phyloP scores from a whole-genome alignment of 2,329 filamentous ascomycete species.

The Fusarium staphyleae region DNA sequence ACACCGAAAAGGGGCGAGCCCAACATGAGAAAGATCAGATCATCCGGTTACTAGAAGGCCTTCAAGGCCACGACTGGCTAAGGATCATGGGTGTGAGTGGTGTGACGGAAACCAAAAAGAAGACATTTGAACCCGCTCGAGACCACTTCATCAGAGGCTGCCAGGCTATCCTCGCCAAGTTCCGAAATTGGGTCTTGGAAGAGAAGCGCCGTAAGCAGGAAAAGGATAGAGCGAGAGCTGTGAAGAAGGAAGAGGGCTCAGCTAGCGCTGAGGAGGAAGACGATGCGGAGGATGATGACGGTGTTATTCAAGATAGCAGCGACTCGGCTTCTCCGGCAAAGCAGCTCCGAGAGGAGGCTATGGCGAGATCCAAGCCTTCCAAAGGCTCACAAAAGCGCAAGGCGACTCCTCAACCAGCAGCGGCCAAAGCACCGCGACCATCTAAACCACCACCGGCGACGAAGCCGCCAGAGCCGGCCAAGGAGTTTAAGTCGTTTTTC shows the following conservation, averaged over 20 bases:
- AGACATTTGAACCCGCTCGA: constrained; percentile 84
- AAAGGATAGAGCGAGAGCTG: constrained; percentile 65
- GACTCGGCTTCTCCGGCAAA: constrained; percentile 59
- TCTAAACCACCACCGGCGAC: constrained; percentile 38
- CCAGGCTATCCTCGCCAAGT: constrained; percentile 83
- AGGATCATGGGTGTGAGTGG: constrained; percentile 88
- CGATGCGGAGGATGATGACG: constrained; percentile 47
- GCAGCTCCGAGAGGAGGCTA: constrained; percentile 77
- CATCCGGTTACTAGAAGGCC: constrained; percentile 74
- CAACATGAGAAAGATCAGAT: constrained; percentile 73
- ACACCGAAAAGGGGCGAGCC: constrained; percentile 68
- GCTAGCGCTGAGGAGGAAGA: constrained; percentile 36
- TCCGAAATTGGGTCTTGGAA: constrained; percentile 84
- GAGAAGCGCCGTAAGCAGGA: constrained; percentile 84
- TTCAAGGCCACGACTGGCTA: constrained; percentile 92
- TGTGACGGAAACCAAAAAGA: constrained; percentile 84
- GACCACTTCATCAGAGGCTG: constrained; percentile 86
- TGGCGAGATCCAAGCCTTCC: constrained; percentile 57
- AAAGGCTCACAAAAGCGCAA: constrained; percentile 46
- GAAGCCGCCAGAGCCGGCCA: constrained; percentile 51
- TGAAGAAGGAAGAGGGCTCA: constrained; percentile 44
- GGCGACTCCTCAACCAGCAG: constrained; percentile 34
- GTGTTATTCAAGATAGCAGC: constrained; percentile 65
- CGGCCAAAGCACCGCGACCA: constrained; percentile 26
- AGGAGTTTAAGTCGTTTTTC: constrained; percentile 88